Evolutionary conservation across 208 protist genomes (phyloP), one percentile per base, ranked within the genome.

Genomic region (Trypanosoma cruzi): DNA sequence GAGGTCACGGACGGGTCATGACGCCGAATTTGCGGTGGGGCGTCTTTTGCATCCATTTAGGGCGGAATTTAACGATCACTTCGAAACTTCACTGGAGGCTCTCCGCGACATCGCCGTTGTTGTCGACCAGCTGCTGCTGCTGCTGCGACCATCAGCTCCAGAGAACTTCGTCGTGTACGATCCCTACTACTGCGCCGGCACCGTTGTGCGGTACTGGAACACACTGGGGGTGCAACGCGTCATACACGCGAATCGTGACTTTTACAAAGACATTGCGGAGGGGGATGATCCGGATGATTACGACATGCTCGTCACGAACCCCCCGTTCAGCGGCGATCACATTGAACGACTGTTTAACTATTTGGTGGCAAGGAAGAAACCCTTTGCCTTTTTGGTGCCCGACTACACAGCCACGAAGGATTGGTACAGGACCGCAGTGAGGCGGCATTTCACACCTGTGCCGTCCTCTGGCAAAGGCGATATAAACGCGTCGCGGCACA

Each of bases 191-290:
- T 96, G 91, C 83, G 63, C 76, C 49, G 91, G 91, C 36, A 60
- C 71, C 20, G 80, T 96, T 4, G 69, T 78, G 26, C 7, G 31
- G 10, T 73, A 76, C 31, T 88, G 92, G 72, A 40, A 40, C 7
- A 60, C 7, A 20, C 80, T 96, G 6, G 91, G 88, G 2, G 71
- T 96, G 31, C 28, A 55, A 6, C 44, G 68, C n/a, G 88, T 96
- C n/a, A 66, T 93, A 42, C 91, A 97, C 74, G 74, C 83, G n/a
- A 93, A 95, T 63, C 73, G 89, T 48, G 91, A 96, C 79, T 96
- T 96, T 57, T 96, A 96, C 76, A 66, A 64, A 4, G 79, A 79
- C 48, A 67, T 95, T 24, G 67, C 53, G 11, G 26, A 54, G 1
- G 64, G 65, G 16, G 82, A 64, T 4, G 71, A 93, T 16, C 91